Percentiles rank a stretch among this genome's conserved stretches.
These are phyloP conservation scores for Edaphochlamys debaryana DNA, from an alignment of 139 green algal genomes.

Conservation along the genomic window DNA sequence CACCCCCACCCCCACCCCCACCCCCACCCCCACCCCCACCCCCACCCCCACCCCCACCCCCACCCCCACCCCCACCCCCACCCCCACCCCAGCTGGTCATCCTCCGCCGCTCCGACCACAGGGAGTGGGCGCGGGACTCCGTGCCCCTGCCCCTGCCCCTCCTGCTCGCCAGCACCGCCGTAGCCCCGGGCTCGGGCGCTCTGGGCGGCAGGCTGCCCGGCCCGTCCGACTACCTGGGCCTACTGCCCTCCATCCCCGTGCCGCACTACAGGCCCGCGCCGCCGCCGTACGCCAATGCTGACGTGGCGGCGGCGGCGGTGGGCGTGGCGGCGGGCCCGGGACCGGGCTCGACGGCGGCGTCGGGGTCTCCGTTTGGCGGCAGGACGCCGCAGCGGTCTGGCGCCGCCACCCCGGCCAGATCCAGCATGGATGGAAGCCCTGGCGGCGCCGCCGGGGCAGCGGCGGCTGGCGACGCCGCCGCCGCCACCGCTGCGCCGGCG, in stretches of 20 bases:
- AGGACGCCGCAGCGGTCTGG: too few relatives aligned
- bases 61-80: neutral
- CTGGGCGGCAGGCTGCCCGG: neutral
- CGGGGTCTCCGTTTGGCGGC: too few relatives aligned
- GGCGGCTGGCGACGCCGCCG: neutral
- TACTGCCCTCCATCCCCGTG: constrained; percentile 49
- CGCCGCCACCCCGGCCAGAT: too few relatives aligned
- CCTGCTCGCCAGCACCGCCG: too few relatives aligned
- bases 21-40: too few relatives aligned
- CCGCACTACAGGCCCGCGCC: constrained; percentile 6
- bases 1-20: too few relatives aligned
- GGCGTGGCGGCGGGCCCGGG: too few relatives aligned
- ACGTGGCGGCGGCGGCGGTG: neutral
- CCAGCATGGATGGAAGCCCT: too few relatives aligned
- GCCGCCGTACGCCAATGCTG: neutral
- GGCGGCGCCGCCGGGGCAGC: neutral
- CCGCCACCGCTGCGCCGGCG: neutral
- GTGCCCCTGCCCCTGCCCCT: constrained; percentile 10
- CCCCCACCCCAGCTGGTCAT: constrained; percentile 16
- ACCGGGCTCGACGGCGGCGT: neutral
- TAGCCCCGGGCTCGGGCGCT: neutral
- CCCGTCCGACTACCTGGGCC: constrained; percentile 34
- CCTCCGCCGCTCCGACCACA: constrained; percentile 25
- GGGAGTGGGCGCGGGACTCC: constrained; percentile 32
- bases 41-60: too few relatives aligned